A percentile compares a stretch with the other conserved stretches of the same genome.
These are phyloP conservation scores for Dioszegia aurantiaca DNA, from an alignment of 768 basidiomycete genomes.

Conservation along the genomic window DNA sequence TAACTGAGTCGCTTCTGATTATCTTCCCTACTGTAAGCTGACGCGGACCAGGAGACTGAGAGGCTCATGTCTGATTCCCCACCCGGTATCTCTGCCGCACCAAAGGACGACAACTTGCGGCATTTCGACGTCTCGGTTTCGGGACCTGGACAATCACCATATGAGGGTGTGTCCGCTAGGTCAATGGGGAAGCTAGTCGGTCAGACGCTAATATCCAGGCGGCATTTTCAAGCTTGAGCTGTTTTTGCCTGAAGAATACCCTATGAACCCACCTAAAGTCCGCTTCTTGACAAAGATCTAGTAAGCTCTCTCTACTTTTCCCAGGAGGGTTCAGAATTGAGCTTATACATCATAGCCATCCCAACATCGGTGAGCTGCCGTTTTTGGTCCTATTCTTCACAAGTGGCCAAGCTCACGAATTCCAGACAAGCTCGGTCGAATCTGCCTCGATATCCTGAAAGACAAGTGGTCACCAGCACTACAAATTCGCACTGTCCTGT, in stretches of 20 bases:
- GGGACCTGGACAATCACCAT: slow-evolving; percentile 91
- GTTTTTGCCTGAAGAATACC: slow-evolving; percentile 98
- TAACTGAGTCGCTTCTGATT: too few relatives aligned
- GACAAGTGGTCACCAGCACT: slow-evolving; percentile 99
- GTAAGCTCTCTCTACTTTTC: slow-evolving; percentile 20
- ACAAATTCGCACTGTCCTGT: slow-evolving; percentile 93
- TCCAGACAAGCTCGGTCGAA: slow-evolving; percentile 93
- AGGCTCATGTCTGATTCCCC: slow-evolving; percentile 93
- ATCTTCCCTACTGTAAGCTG: neutral
- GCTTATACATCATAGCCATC: slow-evolving; percentile 58
- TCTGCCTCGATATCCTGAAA: slow-evolving; percentile 97
- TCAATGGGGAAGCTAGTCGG: slow-evolving; percentile 6
- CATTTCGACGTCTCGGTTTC: slow-evolving; percentile 98
- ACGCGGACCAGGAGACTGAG: slow-evolving; percentile 79
- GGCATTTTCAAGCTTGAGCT: slow-evolving; percentile 94
- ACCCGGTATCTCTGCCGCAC: slow-evolving; percentile 90
- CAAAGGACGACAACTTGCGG: slow-evolving; percentile 94
- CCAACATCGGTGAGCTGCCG: slow-evolving; percentile 78
- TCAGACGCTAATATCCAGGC: slow-evolving; percentile 56
- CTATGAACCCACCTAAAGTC: slow-evolving; percentile 98
- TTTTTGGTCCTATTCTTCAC: neutral
- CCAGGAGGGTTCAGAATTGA: neutral
- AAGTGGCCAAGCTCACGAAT: slow-evolving; percentile 1
- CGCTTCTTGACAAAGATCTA: slow-evolving; percentile 97
- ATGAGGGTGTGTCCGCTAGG: slow-evolving; percentile 63